These are phyloP conservation scores for Pilobolus umbonatus DNA, from an alignment of 192 early-diverging fungal genomes.

Conservation along the genomic window DNA sequence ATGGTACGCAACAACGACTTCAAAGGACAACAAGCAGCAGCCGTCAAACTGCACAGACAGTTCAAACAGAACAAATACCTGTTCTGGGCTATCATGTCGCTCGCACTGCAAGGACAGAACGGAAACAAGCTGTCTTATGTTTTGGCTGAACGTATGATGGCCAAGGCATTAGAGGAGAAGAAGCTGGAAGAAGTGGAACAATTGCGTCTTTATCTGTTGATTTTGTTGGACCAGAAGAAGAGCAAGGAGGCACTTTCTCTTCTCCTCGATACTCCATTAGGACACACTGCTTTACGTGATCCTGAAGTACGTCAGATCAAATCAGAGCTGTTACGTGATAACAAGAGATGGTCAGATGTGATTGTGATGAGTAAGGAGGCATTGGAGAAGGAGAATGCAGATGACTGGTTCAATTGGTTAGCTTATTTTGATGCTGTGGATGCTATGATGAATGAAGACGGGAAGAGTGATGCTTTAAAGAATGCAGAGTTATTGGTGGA, in stretches of 20 bases:
- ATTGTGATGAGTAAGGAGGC: slow-evolving; percentile 35
- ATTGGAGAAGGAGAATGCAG: slow-evolving; percentile 45
- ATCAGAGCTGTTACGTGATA: slow-evolving; percentile 47
- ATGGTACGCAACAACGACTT: slow-evolving; percentile 63
- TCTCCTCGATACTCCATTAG: slow-evolving; percentile 54
- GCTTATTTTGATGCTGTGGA: slow-evolving; percentile 57
- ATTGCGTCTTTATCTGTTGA: slow-evolving; percentile 69
- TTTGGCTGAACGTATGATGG: slow-evolving; percentile 81
- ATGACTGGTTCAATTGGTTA: slow-evolving; percentile 69
- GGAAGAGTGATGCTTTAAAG: slow-evolving; percentile 16
- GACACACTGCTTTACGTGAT: slow-evolving; percentile 63
- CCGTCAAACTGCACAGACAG: slow-evolving; percentile 74
- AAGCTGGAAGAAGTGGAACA: slow-evolving; percentile 71
- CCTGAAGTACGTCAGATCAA: slow-evolving; percentile 64
- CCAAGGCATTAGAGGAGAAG: slow-evolving; percentile 66
- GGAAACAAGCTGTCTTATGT: slow-evolving; percentile 49
- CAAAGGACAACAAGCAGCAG: slow-evolving; percentile 68
- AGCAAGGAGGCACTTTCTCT: slow-evolving; percentile 58
- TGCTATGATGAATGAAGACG: slow-evolving; percentile 30
- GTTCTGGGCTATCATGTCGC: slow-evolving; percentile 82
- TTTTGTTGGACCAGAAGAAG: slow-evolving; percentile 69
- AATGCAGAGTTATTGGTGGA: slow-evolving; percentile 39
- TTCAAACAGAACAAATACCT: slow-evolving; percentile 77
- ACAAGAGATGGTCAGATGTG: slow-evolving; percentile 43
- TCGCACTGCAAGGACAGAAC: slow-evolving; percentile 59